phyloP scores from a whole-genome alignment of 2,329 filamentous ascomycete species.

The Penicillium sp. region DNA sequence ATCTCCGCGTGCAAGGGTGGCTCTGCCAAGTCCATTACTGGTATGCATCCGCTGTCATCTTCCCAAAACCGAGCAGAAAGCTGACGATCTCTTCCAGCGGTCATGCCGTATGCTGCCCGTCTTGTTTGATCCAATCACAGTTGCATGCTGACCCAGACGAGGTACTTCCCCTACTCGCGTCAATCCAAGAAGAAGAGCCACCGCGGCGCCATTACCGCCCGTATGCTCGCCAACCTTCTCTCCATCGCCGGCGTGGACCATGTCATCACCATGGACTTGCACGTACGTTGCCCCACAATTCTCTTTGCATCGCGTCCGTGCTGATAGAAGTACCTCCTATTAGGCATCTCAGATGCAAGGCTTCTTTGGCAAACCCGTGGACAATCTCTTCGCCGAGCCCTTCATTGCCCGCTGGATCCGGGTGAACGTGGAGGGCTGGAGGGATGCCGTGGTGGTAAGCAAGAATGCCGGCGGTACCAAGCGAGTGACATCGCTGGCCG shows the following conservation, averaged over 20 bases:
- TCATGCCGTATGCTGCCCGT: slow-evolving; percentile 45
- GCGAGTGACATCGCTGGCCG: slow-evolving; percentile 89
- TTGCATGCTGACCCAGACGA: slow-evolving; percentile 38
- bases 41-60: slow-evolving; percentile 48
- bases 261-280: slow-evolving; percentile 93
- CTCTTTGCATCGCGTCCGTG: slow-evolving; percentile 4
- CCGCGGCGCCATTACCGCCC: slow-evolving; percentile 88
- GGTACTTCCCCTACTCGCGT: slow-evolving; percentile 96
- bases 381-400: slow-evolving; percentile 94
- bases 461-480: slow-evolving; percentile 98
- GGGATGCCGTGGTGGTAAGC: slow-evolving; percentile 86
- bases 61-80: slow-evolving; percentile 3
- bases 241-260: slow-evolving; percentile 92
- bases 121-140: slow-evolving; percentile 25
- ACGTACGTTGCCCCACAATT: slow-evolving; percentile 49
- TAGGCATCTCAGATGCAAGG: slow-evolving; percentile 95
- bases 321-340: slow-evolving; percentile 11
- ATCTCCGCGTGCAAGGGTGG: slow-evolving; percentile 97
- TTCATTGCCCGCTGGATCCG: slow-evolving; percentile 94
- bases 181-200: slow-evolving; percentile 99
- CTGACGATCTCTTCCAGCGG: slow-evolving; percentile 32
- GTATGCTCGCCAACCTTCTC: slow-evolving; percentile 94
- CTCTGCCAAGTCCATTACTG: slow-evolving; percentile 92
- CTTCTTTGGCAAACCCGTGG: slow-evolving; percentile 95
- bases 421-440: slow-evolving; percentile 80